Conservation (phyloP, 441 rosid species). For the Pelargonium fulgidum region DNA sequence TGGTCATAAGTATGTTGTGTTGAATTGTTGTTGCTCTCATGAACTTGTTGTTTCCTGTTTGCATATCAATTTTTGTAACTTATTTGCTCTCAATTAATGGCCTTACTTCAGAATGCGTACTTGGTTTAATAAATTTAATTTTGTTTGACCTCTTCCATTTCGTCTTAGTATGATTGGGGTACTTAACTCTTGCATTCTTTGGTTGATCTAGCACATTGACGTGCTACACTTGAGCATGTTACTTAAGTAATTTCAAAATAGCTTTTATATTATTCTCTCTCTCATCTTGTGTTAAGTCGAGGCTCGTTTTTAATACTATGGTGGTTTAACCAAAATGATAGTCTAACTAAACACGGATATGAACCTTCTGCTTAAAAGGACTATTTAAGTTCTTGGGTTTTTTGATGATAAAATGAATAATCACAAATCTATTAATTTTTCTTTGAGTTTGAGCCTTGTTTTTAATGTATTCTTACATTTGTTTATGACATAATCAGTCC, state of each 20-base stretch:
- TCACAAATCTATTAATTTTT: conserved; percentile 13
- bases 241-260: conserved; percentile 15
- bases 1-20: too few relatives aligned
- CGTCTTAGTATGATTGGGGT: conserved; percentile 23
- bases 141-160: neutral
- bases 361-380: too few relatives aligned
- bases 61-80: neutral
- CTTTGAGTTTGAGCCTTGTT: too few relatives aligned
- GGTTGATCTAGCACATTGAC: conserved; percentile 64
- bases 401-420: neutral
- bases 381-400: neutral
- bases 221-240: conserved; percentile 86
- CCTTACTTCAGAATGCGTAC: neutral
- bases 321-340: too few relatives aligned
- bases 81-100: neutral
- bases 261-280: conserved; percentile 6
- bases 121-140: neutral
- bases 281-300: too few relatives aligned
- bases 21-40: too few relatives aligned
- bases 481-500: too few relatives aligned
- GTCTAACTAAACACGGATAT: too few relatives aligned
- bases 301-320: too few relatives aligned
- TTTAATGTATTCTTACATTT: too few relatives aligned
- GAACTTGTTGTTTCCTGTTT: neutral
- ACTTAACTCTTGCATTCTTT: conserved; percentile 76